phyloP scores from a whole-genome alignment of 1,284 basidiomycete species.

The Sanghuangporus sanghuang region DNA sequence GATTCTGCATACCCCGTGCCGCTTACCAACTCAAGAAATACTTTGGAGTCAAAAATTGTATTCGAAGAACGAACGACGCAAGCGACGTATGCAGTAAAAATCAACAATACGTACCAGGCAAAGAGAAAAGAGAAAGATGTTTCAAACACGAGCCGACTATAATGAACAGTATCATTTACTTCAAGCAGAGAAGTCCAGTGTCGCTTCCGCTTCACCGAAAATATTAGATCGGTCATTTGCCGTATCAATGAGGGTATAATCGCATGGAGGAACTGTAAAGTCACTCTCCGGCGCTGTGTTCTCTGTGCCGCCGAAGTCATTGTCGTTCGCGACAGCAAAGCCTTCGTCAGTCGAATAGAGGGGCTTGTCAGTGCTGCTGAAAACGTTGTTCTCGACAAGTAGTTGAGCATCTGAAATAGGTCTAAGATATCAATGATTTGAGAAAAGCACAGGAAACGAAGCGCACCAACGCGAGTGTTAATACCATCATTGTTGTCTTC shows the following conservation, averaged over 20 bases:
- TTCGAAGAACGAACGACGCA: too few species aligned
- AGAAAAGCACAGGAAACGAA: neutral
- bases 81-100: too few species aligned
- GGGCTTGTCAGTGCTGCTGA: slow-evolving; percentile 32
- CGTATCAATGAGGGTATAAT: slow-evolving; percentile 29
- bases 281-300: slow-evolving; percentile 32
- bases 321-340: slow-evolving; percentile 33
- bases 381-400: slow-evolving; percentile 44
- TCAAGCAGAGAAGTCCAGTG: slow-evolving; percentile 29
- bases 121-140: too few species aligned
- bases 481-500: slow-evolving; percentile 40
- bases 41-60: too few species aligned
- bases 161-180: neutral
- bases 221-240: slow-evolving; percentile 29
- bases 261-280: slow-evolving; percentile 34
- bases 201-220: slow-evolving; percentile 33
- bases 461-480: slow-evolving; percentile 40
- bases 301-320: slow-evolving; percentile 20
- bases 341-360: slow-evolving; percentile 39
- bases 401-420: slow-evolving; percentile 33
- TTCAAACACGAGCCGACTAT: neutral
- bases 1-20: too few species aligned
- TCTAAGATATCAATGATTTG: neutral
- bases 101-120: too few species aligned
- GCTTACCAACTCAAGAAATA: too few species aligned